phyloP scores from a whole-genome alignment of 2,329 filamentous ascomycete species.

The Fusarium tjaetaba region DNA sequence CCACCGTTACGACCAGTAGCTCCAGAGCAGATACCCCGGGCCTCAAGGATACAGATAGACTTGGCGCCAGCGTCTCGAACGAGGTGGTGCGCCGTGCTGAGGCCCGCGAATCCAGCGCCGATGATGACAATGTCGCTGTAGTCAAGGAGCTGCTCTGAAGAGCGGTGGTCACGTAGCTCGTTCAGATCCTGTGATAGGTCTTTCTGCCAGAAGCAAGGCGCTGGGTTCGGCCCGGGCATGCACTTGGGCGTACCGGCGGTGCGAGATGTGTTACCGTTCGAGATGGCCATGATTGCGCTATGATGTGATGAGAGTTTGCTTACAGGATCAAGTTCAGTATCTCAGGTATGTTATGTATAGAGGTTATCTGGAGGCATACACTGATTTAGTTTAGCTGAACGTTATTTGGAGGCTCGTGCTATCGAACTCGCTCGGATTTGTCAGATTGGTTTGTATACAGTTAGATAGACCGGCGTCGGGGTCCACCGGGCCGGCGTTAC shows the following conservation, averaged over 20 bases:
- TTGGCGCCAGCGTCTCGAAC: background rate
- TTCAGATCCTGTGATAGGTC: background rate
- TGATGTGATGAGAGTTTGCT: background rate
- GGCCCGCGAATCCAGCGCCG: background rate
- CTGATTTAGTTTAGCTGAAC: background rate
- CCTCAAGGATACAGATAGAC: background rate
- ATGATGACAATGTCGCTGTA: slow-evolving; percentile 1
- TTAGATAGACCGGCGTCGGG: background rate
- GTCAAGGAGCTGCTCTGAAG: background rate
- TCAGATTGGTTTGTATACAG: background rate
- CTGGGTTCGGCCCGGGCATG: background rate
- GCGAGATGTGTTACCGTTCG: background rate
- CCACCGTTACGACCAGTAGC: slow-evolving; percentile 2
- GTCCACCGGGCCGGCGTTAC: background rate
- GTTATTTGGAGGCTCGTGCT: background rate
- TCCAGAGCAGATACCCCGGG: background rate
- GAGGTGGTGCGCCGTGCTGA: background rate
- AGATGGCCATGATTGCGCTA: background rate
- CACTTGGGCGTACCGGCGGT: background rate
- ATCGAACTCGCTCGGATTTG: background rate
- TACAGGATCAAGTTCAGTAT: background rate
- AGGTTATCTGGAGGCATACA: background rate
- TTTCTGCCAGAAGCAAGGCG: background rate
- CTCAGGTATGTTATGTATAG: background rate
- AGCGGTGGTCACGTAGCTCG: background rate